Conservation (phyloP, 2,329 filamentous ascomycete genomes). For the Leptographium procerum region DNA sequence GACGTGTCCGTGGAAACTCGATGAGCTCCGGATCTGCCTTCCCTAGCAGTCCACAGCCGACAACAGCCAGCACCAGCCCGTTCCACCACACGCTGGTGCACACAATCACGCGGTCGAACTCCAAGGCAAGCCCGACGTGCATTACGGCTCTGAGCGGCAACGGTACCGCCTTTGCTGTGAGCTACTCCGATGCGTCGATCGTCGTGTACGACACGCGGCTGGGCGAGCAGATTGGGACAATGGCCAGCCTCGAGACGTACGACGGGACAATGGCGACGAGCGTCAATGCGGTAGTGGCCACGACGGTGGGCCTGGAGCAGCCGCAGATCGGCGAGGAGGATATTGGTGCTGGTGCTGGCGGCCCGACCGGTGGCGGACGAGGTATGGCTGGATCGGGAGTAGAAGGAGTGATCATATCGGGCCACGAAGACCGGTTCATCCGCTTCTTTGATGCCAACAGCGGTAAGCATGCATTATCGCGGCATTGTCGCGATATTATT, state of each 20-base stretch:
- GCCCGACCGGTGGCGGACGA: constrained; percentile 63
- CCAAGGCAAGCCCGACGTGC: constrained; percentile 69
- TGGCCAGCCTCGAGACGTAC: constrained; percentile 92
- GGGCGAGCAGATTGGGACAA: constrained; percentile 80
- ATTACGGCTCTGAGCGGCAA: constrained; percentile 78
- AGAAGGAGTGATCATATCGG: constrained; percentile 89
- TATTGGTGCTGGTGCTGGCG: constrained; percentile 37
- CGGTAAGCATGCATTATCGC: constrained; percentile 52
- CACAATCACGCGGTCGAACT: constrained; percentile 61
- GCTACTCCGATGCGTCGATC: constrained; percentile 81
- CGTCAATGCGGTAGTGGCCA: constrained; percentile 85
- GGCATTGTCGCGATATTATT: background rate
- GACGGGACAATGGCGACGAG: constrained; percentile 69
- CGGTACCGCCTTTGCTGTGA: constrained; percentile 85
- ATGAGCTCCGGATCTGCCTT: constrained; percentile 92
- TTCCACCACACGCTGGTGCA: constrained; percentile 86
- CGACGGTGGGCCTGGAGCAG: constrained; percentile 72
- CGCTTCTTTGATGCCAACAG: constrained; percentile 98
- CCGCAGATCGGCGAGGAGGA: constrained; percentile 64
- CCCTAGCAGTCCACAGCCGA: constrained; percentile 81
- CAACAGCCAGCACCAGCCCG: constrained; percentile 69
- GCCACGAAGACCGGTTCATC: constrained; percentile 92
- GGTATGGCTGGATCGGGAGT: constrained; percentile 62
- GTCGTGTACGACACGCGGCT: constrained; percentile 86
- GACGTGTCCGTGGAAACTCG: constrained; percentile 77